These are phyloP conservation scores for Lobosporangium transversale DNA, from an alignment of 192 early-diverging fungal species.

Conservation along the genomic window DNA sequence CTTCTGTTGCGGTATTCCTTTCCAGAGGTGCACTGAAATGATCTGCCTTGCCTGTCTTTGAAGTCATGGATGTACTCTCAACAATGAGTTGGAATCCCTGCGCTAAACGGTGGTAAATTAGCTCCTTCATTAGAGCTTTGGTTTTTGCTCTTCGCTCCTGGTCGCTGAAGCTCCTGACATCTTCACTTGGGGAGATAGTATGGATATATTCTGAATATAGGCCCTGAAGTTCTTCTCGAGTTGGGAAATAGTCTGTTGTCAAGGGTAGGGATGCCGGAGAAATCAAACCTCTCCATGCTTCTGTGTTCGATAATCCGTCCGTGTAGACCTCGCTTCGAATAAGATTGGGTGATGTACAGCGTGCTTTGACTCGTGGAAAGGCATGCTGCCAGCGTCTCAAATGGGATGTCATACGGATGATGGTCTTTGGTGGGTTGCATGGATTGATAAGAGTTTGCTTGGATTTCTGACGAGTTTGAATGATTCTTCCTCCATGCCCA, in stretches of 20 bases:
- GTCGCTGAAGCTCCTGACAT: constrained; percentile 56
- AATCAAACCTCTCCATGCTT: constrained; percentile 90
- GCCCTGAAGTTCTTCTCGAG: constrained; percentile 70
- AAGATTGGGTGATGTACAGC: constrained; percentile 55
- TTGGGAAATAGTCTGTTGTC: constrained; percentile 86
- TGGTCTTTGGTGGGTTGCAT: constrained; percentile 71
- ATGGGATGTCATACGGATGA: constrained; percentile 69
- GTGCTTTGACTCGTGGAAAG: constrained; percentile 58
- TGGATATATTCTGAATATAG: constrained; percentile 85
- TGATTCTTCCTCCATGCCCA: constrained; percentile 33
- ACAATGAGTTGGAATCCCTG: constrained; percentile 94
- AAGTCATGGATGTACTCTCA: constrained; percentile 9
- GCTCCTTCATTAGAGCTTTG: constrained; percentile 76
- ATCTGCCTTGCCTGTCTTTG: constrained; percentile 7
- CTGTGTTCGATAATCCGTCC: constrained; percentile 54
- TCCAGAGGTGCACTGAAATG: background rate
- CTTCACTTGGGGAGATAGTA: constrained; percentile 69
- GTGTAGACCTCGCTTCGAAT: constrained; percentile 63
- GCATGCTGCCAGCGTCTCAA: constrained; percentile 91
- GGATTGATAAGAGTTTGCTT: constrained; percentile 67
- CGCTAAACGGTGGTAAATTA: constrained; percentile 88
- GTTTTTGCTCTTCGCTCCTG: constrained; percentile 43
- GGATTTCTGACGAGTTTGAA: constrained; percentile 39
- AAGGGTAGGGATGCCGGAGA: constrained; percentile 95
- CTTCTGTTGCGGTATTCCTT: constrained; percentile 4